These are phyloP conservation scores for Fusarium neocosmosporiellum DNA, from an alignment of 2,329 filamentous ascomycete species.

Conservation along the genomic window DNA sequence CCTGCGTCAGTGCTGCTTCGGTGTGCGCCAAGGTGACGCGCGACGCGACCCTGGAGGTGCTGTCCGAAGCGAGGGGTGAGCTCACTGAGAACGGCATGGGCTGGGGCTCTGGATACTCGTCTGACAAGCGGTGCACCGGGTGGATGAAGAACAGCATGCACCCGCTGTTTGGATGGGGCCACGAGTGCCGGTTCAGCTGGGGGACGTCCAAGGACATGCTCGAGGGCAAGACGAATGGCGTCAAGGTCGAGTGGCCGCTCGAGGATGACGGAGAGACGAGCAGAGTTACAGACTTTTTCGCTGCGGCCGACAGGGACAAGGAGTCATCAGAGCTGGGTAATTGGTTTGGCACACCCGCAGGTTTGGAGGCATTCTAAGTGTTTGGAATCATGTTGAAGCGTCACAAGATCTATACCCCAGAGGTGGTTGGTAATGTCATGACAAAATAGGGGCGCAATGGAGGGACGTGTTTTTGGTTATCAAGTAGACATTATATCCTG, in stretches of 20 bases:
- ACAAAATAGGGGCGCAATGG: slow-evolving; percentile 4
- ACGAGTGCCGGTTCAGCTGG: slow-evolving; percentile 95
- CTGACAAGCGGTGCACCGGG: slow-evolving; percentile 79
- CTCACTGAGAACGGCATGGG: slow-evolving; percentile 56
- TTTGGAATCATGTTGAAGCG: neutral
- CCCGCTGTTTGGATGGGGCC: slow-evolving; percentile 93
- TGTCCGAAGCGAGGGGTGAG: slow-evolving; percentile 65
- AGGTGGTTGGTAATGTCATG: neutral
- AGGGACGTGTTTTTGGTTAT: slow-evolving; percentile 13
- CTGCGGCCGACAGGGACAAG: slow-evolving; percentile 55
- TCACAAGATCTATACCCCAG: neutral
- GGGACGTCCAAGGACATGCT: slow-evolving; percentile 94
- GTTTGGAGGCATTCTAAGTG: slow-evolving; percentile 75
- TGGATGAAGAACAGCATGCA: slow-evolving; percentile 93
- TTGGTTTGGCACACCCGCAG: slow-evolving; percentile 85
- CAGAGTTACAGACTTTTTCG: slow-evolving; percentile 82
- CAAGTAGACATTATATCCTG: slow-evolving; percentile 47
- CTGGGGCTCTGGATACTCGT: slow-evolving; percentile 96
- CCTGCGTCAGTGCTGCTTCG: slow-evolving; percentile 91
- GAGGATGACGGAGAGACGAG: slow-evolving; percentile 76
- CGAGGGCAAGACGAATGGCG: slow-evolving; percentile 75
- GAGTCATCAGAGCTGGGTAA: slow-evolving; percentile 73
- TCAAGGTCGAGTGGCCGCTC: slow-evolving; percentile 86
- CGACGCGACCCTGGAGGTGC: slow-evolving; percentile 86
- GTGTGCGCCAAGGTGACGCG: slow-evolving; percentile 97